Conservation (phyloP, 2,329 filamentous ascomycete genomes). For the Sclerotinia sclerotiorum region DNA sequence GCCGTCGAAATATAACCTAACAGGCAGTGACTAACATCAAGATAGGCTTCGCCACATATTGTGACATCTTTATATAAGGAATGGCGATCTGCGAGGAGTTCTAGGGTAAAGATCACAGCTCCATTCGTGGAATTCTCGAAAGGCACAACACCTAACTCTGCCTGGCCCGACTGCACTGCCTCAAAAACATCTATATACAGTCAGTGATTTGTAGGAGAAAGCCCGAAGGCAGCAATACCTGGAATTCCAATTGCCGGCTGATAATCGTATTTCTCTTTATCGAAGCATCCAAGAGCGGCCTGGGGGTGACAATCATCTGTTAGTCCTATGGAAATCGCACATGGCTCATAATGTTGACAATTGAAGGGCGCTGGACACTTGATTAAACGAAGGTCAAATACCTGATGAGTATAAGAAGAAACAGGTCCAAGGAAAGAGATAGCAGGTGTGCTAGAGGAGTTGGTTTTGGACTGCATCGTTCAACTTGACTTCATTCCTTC, state of each 20-base stretch:
- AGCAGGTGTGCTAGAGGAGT: conserved; percentile 30
- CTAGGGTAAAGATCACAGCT: conserved; percentile 84
- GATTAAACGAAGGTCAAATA: conserved; percentile 40
- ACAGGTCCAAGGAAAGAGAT: conserved; percentile 63
- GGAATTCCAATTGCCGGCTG: conserved; percentile 26
- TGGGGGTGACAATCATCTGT: conserved; percentile 41
- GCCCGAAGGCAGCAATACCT: conserved; percentile 27
- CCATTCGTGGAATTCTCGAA: conserved; percentile 97
- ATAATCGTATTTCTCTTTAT: conserved; percentile 32
- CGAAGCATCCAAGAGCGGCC: conserved; percentile 55
- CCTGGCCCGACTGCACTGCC: conserved; percentile 65
- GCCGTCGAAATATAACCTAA: conserved; percentile 52
- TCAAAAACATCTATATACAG: conserved; percentile 73
- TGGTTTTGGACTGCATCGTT: conserved; percentile 21
- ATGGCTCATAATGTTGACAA: conserved; percentile 23
- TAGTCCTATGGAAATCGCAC: conserved; percentile 28
- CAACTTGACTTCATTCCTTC: conserved; percentile 15
- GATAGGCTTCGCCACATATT: conserved; percentile 81
- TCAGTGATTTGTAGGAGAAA: not conserved
- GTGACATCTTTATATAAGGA: conserved; percentile 64
- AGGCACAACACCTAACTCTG: conserved; percentile 77
- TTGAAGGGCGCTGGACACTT: conserved; percentile 22
- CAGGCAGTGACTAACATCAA: conserved; percentile 86
- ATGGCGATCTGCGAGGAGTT: conserved; percentile 78
- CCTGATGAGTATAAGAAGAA: conserved; percentile 70